These are phyloP conservation scores for Lasiodiplodia sp. DNA, from an alignment of 2,329 filamentous ascomycete genomes.

Conservation along the genomic window DNA sequence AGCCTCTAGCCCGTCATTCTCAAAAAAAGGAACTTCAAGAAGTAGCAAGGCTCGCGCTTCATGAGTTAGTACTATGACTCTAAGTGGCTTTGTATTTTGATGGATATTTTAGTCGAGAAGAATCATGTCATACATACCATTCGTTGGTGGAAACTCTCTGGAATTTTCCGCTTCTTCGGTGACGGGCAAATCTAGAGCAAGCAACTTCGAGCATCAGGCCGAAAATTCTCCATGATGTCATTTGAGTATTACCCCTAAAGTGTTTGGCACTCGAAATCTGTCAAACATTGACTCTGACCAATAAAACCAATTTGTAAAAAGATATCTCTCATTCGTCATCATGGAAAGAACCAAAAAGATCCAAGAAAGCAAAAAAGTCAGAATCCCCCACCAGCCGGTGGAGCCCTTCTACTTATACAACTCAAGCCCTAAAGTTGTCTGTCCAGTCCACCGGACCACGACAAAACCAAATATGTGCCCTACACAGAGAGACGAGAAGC, in stretches of 20 bases:
- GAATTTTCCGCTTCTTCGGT: neutral
- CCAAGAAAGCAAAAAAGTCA: neutral
- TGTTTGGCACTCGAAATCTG: neutral
- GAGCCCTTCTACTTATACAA: slow-evolving; percentile 8
- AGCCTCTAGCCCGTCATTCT: no score
- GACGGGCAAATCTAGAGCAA: no score
- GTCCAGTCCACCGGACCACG: neutral
- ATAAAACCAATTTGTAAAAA: neutral
- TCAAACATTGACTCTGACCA: neutral
- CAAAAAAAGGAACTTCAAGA: no score
- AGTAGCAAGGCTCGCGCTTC: no score
- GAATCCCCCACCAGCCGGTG: neutral
- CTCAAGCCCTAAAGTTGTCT: neutral
- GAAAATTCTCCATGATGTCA: neutral
- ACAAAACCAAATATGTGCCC: neutral
- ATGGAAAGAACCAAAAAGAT: neutral
- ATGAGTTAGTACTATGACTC: no score
- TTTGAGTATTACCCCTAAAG: no score
- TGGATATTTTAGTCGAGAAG: no score
- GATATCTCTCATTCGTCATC: slow-evolving; percentile 18
- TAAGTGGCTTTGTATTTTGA: no score
- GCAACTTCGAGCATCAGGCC: neutral
- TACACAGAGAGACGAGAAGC: neutral
- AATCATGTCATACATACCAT: no score
- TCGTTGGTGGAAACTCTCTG: no score